Conservation (phyloP, 2,329 filamentous ascomycete species). For the Stagonosporopsis tanaceti region DNA sequence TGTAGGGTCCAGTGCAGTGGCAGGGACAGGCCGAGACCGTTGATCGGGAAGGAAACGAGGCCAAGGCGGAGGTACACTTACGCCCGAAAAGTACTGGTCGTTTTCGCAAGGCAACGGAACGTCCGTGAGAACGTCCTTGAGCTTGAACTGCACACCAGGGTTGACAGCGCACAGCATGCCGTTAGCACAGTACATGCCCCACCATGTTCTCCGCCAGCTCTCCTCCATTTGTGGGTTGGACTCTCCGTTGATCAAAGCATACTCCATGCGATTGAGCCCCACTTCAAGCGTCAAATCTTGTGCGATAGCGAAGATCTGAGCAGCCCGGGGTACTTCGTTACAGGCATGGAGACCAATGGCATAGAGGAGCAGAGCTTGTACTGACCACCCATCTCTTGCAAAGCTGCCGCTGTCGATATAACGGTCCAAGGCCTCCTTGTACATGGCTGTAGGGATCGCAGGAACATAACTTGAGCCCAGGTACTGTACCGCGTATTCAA, state of each 20-base stretch:
- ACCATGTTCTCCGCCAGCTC: constrained; percentile 89
- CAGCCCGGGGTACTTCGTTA: constrained; percentile 73
- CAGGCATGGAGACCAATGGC: constrained; percentile 80
- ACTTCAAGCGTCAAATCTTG: constrained; percentile 78
- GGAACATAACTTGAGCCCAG: constrained; percentile 64
- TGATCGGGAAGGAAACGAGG: constrained; percentile 20
- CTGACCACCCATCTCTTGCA: constrained; percentile 60
- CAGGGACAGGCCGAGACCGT: constrained; percentile 3
- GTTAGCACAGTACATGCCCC: constrained; percentile 83
- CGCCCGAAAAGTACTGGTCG: constrained; percentile 64
- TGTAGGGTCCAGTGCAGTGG: background rate
- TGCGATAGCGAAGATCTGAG: constrained; percentile 71
- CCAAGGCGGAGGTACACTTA: constrained; percentile 34
- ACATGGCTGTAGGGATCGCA: constrained; percentile 54
- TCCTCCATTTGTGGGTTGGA: constrained; percentile 77
- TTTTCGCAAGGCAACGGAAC: constrained; percentile 85
- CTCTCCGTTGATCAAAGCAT: constrained; percentile 69
- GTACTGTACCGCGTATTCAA: constrained; percentile 65
- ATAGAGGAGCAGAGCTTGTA: constrained; percentile 80
- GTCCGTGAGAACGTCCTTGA: constrained; percentile 72
- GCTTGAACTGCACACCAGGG: constrained; percentile 72
- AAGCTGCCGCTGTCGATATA: constrained; percentile 42
- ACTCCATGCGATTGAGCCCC: constrained; percentile 75
- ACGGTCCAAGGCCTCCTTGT: constrained; percentile 51
- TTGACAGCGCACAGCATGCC: constrained; percentile 85